Percentiles rank a stretch among this genome's conserved stretches.
Evolutionary conservation across 2,329 filamentous ascomycete species (phyloP).

Genomic region (Grosmannia penicillata): DNA sequence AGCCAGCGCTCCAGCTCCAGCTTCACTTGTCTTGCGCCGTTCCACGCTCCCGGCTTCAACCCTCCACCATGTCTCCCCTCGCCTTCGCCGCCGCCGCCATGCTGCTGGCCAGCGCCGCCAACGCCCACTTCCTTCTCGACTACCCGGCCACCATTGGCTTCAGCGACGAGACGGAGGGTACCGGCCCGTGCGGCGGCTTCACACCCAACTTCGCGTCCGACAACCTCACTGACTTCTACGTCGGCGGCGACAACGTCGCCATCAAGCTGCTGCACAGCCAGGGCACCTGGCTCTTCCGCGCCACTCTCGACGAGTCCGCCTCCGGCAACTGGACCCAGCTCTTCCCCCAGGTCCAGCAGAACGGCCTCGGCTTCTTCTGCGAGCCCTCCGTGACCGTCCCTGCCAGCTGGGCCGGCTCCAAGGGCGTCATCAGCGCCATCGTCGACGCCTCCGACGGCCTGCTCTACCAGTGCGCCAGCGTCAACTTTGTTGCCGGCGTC

Average conservation of each 20-base stretch:
- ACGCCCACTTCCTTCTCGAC: slow-evolving; percentile 40
- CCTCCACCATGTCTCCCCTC: slow-evolving; percentile 21
- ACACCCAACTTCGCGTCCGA: slow-evolving; percentile 24
- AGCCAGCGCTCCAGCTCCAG: not conserved
- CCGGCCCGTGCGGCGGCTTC: slow-evolving; percentile 40
- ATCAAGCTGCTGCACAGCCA: slow-evolving; percentile 34
- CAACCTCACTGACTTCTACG: slow-evolving; percentile 35
- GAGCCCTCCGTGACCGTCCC: slow-evolving; percentile 32
- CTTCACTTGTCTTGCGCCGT: not conserved
- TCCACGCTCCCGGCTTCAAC: not conserved
- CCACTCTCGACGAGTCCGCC: slow-evolving; percentile 33
- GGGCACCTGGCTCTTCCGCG: slow-evolving; percentile 42
- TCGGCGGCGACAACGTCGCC: slow-evolving; percentile 38
- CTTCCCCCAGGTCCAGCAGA: slow-evolving; percentile 38
- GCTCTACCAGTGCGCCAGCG: slow-evolving; percentile 26
- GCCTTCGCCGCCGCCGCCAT: slow-evolving; percentile 18
- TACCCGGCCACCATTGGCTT: slow-evolving; percentile 32
- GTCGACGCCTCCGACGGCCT: slow-evolving; percentile 38
- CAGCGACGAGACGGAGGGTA: slow-evolving; percentile 28
- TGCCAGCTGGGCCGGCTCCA: slow-evolving; percentile 34
- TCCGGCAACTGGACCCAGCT: slow-evolving; percentile 38
- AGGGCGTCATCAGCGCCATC: slow-evolving; percentile 38
- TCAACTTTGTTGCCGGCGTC: slow-evolving; percentile 36
- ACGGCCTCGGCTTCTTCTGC: slow-evolving; percentile 39
- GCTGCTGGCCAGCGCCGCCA: slow-evolving; percentile 24